Conservation (phyloP, 108 stramenopile species). For the Conticribra weissflogii region DNA sequence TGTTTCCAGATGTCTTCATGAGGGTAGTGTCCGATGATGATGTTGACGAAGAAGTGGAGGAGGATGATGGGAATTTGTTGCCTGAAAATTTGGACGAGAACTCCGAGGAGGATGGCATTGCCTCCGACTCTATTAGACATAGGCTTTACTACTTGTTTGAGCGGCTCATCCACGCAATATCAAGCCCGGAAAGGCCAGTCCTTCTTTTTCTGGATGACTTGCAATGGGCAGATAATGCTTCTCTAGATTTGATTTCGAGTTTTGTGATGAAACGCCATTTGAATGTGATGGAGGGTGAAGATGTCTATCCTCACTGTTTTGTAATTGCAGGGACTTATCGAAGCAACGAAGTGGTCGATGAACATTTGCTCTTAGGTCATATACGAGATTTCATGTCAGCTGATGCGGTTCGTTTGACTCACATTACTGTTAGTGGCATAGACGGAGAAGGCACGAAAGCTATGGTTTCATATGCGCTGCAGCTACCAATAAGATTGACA, state of each 20-base stretch:
- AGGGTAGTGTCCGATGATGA: constrained; percentile 15
- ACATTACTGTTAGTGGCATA: not conserved
- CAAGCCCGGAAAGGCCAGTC: constrained; percentile 12
- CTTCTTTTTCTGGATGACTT: constrained; percentile 32
- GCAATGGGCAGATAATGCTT: constrained; percentile 23
- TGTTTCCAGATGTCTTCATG: constrained; percentile 4
- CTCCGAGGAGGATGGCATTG: no score
- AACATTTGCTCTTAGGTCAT: not conserved
- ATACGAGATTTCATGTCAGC: no score
- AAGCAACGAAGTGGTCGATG: not conserved
- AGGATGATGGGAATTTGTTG: no score
- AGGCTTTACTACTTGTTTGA: constrained; percentile 7
- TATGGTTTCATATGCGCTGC: not conserved
- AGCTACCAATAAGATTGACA: not conserved
- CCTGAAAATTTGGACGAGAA: no score
- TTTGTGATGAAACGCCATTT: no score
- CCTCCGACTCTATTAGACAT: no score
- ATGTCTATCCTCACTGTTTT: not conserved
- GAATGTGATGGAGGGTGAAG: no score
- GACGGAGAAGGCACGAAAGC: not conserved
- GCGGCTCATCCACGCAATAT: constrained; percentile 11
- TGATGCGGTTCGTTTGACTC: not conserved
- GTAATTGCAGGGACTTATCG: not conserved
- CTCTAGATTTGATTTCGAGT: not conserved
- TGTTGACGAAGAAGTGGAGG: no score